phyloP scores from a whole-genome alignment of 768 basidiomycete species.

The Daedaleopsis nitida region DNA sequence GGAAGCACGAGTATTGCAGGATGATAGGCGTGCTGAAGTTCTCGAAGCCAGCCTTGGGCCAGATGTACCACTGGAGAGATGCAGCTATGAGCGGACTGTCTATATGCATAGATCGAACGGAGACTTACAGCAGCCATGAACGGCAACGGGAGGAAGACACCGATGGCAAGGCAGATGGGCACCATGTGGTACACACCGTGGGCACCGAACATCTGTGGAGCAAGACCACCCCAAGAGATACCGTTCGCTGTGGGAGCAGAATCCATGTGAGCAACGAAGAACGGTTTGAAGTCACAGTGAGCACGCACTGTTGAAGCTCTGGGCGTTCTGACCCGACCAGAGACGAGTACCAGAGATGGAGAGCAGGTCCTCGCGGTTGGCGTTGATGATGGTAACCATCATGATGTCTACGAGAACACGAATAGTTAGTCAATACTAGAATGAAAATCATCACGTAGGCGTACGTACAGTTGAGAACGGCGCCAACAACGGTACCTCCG shows the following conservation, averaged over 20 bases:
- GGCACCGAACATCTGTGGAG: conserved; percentile 20
- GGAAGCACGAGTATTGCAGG: conserved; percentile 47
- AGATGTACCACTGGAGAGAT: conserved; percentile 44
- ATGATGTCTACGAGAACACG: conserved; percentile 19
- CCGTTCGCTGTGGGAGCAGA: conserved; percentile 33
- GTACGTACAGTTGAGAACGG: conserved; percentile 37
- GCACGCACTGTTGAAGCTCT: conserved; percentile 48
- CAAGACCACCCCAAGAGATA: conserved; percentile 60
- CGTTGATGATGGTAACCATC: conserved; percentile 36
- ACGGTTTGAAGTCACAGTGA: conserved; percentile 33
- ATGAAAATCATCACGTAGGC: neutral
- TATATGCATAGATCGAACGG: no score
- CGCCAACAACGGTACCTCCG: conserved; percentile 53
- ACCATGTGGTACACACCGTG: conserved; percentile 19
- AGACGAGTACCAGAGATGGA: conserved; percentile 52
- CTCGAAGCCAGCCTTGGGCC: conserved; percentile 46
- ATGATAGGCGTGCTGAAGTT: conserved; percentile 51
- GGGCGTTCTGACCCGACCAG: conserved; percentile 51
- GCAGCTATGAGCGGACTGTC: conserved; percentile 35
- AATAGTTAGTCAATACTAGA: neutral
- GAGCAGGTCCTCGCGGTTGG: conserved; percentile 46
- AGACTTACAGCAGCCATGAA: conserved; percentile 41
- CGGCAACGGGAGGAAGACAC: conserved; percentile 54
- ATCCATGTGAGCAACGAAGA: conserved; percentile 45
- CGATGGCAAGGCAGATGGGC: conserved; percentile 47